Evolutionary conservation across 257 asterid species (phyloP).

Genomic region (Solanum bulbocastanum): DNA sequence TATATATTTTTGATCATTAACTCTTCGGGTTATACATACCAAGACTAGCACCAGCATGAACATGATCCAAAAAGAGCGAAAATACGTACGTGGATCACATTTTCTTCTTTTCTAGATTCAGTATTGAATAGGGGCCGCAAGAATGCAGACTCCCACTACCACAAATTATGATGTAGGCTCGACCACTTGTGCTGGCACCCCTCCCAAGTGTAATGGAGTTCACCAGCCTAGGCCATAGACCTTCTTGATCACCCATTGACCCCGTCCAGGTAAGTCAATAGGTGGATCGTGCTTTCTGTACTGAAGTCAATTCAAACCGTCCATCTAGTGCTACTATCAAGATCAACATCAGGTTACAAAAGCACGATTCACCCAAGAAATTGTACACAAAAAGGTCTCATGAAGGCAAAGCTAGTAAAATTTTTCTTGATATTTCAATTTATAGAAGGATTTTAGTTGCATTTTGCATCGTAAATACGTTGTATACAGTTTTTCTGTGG

Average conservation of each 20-base stretch:
- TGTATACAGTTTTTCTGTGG: neutral
- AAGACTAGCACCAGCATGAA: neutral
- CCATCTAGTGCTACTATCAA: neutral
- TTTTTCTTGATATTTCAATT: neutral
- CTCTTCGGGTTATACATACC: neutral
- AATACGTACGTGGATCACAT: neutral
- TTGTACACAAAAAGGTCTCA: neutral
- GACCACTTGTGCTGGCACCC: slow-evolving; percentile 25
- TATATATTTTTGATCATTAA: no score
- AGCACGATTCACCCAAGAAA: neutral
- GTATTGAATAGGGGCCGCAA: neutral
- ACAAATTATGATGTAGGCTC: slow-evolving; percentile 18
- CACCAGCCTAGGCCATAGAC: slow-evolving; percentile 16
- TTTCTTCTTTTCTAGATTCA: neutral
- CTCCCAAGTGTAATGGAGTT: slow-evolving; percentile 24
- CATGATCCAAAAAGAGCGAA: neutral
- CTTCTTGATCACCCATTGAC: slow-evolving; percentile 21
- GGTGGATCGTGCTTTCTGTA: neutral
- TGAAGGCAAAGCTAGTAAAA: neutral
- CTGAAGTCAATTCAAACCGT: neutral
- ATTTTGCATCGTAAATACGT: neutral
- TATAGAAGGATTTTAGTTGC: neutral
- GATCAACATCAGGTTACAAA: neutral
- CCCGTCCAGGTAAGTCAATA: slow-evolving; percentile 20
- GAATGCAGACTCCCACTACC: neutral